Conservation (phyloP, 352 stramenopile species). For the Globisporangium polare region DNA sequence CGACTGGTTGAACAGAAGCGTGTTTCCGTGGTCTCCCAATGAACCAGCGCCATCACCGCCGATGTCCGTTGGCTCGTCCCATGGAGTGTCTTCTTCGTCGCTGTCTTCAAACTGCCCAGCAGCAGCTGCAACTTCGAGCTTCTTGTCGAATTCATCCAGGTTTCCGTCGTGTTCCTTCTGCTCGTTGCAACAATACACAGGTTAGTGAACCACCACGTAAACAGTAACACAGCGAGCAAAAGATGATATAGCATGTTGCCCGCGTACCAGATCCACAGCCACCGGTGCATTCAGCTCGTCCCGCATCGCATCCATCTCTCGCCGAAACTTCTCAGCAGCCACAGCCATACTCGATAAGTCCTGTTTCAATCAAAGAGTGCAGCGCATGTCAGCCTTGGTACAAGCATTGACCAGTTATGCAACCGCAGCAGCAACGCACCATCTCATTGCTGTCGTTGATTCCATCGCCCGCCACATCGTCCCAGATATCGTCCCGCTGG, state of each 20-base stretch:
- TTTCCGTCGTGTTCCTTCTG: constrained; percentile 48
- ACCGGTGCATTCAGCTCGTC: constrained; percentile 35
- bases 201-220: background rate
- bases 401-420: constrained; percentile 1
- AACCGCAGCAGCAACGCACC: constrained; percentile 24
- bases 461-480: constrained; percentile 58
- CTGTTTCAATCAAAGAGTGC: constrained; percentile 21
- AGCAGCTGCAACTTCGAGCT: constrained; percentile 65
- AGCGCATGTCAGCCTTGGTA: background rate
- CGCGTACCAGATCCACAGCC: constrained; percentile 31
- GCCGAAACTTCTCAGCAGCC: constrained; percentile 78
- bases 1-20: constrained; percentile 14
- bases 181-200: constrained; percentile 3
- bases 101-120: constrained; percentile 83
- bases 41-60: constrained; percentile 17
- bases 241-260: background rate
- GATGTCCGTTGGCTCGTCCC: constrained; percentile 38
- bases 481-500: constrained; percentile 63
- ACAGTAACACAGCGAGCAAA: background rate
- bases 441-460: constrained; percentile 51
- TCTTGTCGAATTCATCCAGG: constrained; percentile 78
- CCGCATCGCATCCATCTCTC: constrained; percentile 82
- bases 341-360: constrained; percentile 78
- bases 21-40: constrained; percentile 20
- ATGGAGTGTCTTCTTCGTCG: constrained; percentile 61